Percentiles rank a stretch among this genome's conserved stretches.
Evolutionary conservation across 768 basidiomycete genomes (phyloP).

Genomic region (Amanita pallidorosea): DNA sequence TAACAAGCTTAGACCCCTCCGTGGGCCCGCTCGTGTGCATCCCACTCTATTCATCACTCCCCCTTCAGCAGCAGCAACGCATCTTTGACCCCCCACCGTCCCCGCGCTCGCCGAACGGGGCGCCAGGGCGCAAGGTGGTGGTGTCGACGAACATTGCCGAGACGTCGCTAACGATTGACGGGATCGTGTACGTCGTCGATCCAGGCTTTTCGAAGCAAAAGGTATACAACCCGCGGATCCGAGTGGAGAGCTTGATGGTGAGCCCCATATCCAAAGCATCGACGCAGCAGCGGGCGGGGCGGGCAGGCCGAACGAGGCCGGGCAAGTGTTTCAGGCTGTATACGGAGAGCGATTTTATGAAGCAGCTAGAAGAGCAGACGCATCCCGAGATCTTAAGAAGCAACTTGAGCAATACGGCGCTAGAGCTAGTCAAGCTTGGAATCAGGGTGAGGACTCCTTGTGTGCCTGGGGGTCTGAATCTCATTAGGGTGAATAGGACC

Average conservation of each 20-base stretch:
- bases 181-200: constrained; percentile 92
- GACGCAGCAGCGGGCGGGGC: constrained; percentile 82
- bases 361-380: constrained; percentile 92
- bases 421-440: constrained; percentile 91
- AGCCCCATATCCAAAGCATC: constrained; percentile 91
- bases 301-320: constrained; percentile 83
- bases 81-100: constrained; percentile 76
- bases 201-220: constrained; percentile 82
- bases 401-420: constrained; percentile 86
- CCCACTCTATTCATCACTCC: constrained; percentile 77
- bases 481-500: constrained; percentile 37
- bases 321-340: constrained; percentile 88
- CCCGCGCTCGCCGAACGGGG: constrained; percentile 31
- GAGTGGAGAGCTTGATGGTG: constrained; percentile 80
- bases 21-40: constrained; percentile 36
- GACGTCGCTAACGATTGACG: constrained; percentile 90
- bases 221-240: constrained; percentile 79
- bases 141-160: constrained; percentile 94
- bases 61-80: constrained; percentile 78
- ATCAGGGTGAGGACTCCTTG: constrained; percentile 45
- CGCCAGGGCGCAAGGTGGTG: constrained; percentile 81
- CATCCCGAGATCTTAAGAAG: constrained; percentile 91
- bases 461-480: neutral
- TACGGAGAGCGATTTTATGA: constrained; percentile 95
- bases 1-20: constrained; percentile 56